A percentile compares a stretch with the other conserved stretches of the same genome.
Evolutionary conservation across 352 stramenopile genomes (phyloP).

Genomic region (Phytophthora ramorum): DNA sequence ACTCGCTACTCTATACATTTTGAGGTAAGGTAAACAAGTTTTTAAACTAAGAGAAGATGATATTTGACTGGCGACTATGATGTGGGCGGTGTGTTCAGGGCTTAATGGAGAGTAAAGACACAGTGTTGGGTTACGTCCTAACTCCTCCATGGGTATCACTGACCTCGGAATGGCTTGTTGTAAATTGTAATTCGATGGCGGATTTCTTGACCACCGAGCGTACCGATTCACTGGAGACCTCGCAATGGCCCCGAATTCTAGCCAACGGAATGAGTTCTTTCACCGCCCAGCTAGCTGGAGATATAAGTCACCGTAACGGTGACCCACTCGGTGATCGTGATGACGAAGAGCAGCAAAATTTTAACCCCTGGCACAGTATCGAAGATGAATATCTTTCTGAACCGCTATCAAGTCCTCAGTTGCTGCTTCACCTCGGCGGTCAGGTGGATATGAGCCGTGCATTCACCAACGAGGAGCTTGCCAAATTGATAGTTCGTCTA

Average conservation of each 20-base stretch:
- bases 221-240: slow-evolving; percentile 1
- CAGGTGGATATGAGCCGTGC: slow-evolving; percentile 62
- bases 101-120: slow-evolving; percentile 35
- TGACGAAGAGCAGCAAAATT: slow-evolving; percentile 39
- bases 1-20: slow-evolving; percentile 67
- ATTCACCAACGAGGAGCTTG: slow-evolving; percentile 54
- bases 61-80: background rate
- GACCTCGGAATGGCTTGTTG: slow-evolving; percentile 60
- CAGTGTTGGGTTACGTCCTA: slow-evolving; percentile 39
- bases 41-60: background rate
- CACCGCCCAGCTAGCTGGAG: slow-evolving; percentile 41
- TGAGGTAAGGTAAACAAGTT: slow-evolving; percentile 39
- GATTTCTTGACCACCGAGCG: slow-evolving; percentile 26
- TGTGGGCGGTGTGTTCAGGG: slow-evolving; percentile 31
- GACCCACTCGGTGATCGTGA: slow-evolving; percentile 50
- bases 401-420: slow-evolving; percentile 53
- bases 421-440: slow-evolving; percentile 65
- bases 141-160: slow-evolving; percentile 49
- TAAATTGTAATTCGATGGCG: slow-evolving; percentile 49
- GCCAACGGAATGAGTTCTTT: slow-evolving; percentile 43
- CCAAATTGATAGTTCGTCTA: slow-evolving; percentile 33
- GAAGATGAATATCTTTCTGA: slow-evolving; percentile 59
- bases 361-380: slow-evolving; percentile 76
- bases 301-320: slow-evolving; percentile 36
- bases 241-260: slow-evolving; percentile 54